phyloP scores from a whole-genome alignment of 2,329 filamentous ascomycete genomes.

The Dactylonectria estremocensis region DNA sequence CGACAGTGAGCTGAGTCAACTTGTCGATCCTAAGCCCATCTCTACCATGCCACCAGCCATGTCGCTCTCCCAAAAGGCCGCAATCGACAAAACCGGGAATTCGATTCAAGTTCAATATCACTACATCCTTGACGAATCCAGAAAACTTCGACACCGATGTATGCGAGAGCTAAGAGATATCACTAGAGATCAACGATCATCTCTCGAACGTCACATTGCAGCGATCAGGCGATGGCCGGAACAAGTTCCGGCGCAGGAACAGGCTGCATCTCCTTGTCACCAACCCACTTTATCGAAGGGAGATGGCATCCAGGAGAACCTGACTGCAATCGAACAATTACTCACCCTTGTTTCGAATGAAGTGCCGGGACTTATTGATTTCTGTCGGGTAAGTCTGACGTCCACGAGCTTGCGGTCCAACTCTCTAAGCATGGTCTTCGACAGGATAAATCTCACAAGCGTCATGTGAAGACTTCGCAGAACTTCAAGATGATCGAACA shows the following conservation, averaged over 20 bases:
- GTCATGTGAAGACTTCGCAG: neutral
- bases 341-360: neutral
- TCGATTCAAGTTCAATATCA: neutral
- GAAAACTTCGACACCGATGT: neutral
- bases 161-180: neutral
- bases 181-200: neutral
- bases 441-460: neutral
- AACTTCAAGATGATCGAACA: neutral
- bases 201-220: neutral
- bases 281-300: neutral
- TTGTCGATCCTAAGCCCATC: neutral
- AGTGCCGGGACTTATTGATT: neutral
- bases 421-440: neutral
- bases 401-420: neutral
- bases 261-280: neutral
- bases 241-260: neutral
- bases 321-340: neutral
- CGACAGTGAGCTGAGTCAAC: neutral
- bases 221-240: neutral
- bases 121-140: neutral
- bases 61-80: neutral
- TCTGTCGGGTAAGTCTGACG: neutral
- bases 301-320: neutral
- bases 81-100: neutral
- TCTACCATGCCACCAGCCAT: neutral